A percentile compares a stretch with the other conserved stretches of the same genome.
Evolutionary conservation across 768 basidiomycete genomes (phyloP).

Genomic region (Podaxis mareebaensis): DNA sequence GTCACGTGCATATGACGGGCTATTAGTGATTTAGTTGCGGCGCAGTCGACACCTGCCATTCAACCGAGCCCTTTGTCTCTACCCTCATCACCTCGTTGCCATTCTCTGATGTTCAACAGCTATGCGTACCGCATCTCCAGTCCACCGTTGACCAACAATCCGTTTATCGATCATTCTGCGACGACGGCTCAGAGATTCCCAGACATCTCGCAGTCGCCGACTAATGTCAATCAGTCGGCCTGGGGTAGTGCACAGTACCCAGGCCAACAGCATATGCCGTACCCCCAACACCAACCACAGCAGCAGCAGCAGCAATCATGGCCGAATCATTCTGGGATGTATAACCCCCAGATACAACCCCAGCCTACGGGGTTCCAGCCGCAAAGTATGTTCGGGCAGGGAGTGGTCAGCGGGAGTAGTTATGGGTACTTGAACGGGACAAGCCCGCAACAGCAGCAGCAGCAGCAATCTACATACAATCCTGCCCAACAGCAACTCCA

Average conservation of each 20-base stretch:
- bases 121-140: conserved; percentile 39
- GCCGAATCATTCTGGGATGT: conserved; percentile 24
- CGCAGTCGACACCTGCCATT: neutral
- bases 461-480: conserved; percentile 33
- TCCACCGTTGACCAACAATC: conserved; percentile 59
- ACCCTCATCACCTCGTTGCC: neutral
- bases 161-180: conserved; percentile 57
- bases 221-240: conserved; percentile 20
- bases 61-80: neutral
- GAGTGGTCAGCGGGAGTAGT: conserved; percentile 39
- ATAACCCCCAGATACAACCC: conserved; percentile 1
- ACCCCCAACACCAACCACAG: conserved; percentile 38
- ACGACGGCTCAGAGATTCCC: conserved; percentile 52
- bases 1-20: neutral
- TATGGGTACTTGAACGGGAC: conserved; percentile 38
- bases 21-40: neutral
- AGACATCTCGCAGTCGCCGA: conserved; percentile 45
- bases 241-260: conserved; percentile 29
- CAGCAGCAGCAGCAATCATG: conserved; percentile 34
- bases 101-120: conserved; percentile 37
- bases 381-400: conserved; percentile 55
- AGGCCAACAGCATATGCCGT: conserved; percentile 35
- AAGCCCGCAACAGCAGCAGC: conserved; percentile 28
- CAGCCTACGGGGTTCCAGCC: conserved; percentile 41
- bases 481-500: conserved; percentile 50